Evolutionary conservation across 2,329 filamentous ascomycete genomes (phyloP).

Genomic region (Aureobasidium namibiae): DNA sequence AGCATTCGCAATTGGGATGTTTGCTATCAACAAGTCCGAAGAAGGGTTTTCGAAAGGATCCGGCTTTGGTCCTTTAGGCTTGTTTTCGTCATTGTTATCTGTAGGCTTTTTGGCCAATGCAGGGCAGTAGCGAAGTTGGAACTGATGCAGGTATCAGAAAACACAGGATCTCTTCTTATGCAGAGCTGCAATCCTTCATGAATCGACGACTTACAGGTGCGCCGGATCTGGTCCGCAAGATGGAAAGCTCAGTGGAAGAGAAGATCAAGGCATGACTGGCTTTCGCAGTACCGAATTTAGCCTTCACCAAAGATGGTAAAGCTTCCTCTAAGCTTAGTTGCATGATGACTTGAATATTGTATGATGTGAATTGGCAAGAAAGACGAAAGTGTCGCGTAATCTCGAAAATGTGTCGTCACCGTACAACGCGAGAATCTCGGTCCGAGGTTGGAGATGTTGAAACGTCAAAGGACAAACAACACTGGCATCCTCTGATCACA

Average conservation of each 20-base stretch:
- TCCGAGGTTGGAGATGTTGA: not conserved
- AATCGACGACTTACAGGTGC: conserved; percentile 4
- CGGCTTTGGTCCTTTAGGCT: conserved; percentile 31
- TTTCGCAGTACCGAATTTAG: conserved; percentile 30
- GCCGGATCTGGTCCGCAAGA: conserved; percentile 19
- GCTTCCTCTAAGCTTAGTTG: conserved; percentile 12
- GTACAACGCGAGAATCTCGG: not conserved
- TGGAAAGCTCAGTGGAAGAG: conserved; percentile 31
- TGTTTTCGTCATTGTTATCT: conserved; percentile 29
- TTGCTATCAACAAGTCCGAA: conserved; percentile 44
- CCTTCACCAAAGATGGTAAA: conserved; percentile 25
- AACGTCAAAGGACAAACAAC: not conserved
- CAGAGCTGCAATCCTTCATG: no score
- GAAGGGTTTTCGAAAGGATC: conserved; percentile 60
- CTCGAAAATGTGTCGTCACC: not conserved
- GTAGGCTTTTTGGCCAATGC: conserved; percentile 58
- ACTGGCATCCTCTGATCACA: not conserved
- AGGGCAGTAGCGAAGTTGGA: conserved; percentile 65
- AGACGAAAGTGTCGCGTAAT: not conserved
- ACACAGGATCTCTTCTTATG: not conserved
- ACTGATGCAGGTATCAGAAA: conserved; percentile 38
- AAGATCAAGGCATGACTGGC: conserved; percentile 29
- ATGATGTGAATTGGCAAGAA: not conserved
- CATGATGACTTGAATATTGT: not conserved
- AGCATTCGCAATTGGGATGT: conserved; percentile 33